Base-by-base conservation (phyloP, 2,329 filamentous ascomycete species). In the Thelonectria rubi region DNA sequence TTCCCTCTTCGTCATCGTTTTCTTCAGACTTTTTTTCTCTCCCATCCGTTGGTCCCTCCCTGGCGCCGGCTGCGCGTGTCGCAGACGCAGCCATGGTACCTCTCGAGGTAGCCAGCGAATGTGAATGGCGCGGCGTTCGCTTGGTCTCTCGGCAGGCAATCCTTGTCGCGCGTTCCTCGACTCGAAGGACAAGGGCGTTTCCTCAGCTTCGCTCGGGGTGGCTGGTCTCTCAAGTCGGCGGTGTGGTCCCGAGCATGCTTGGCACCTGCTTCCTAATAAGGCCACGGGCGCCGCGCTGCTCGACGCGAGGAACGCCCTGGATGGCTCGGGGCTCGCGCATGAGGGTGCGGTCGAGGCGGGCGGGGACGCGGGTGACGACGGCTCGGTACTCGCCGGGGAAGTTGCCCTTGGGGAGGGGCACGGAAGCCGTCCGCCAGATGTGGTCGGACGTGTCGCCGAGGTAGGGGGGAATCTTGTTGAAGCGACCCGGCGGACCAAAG, bases 241-340 rank as follows among this genome's bases (percentile, higher is more conserved):
- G 78, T 6, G 78, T 78, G 5, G 77, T 77, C 39, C 80, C 80
- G 43, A 81, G 67, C 79, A 81, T 81, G 64, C 78, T 81, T 18
- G 80, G 78, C 21, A 88, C 85, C 69, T 87, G 85, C 72, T 88
- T 88, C 65, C 85, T 76, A 55, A 84, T 71, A 50, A 88, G 76
- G 26, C 82, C 82, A 40, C 80, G 79, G 8, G 78, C 78, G 32
- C 82, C 76, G n/a, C 81, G 80, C 58, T 82, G 81, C 60, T 86
- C 84, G 17, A 84, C 82, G 34, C 86, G 80, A 21, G 93, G 93
- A n/a, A 93, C 88, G 37, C 94, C 94, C 75, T 97, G 93, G 40
- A 97, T 94, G 64, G 92, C 88, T 60, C 94, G 86, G 30, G 94
- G 94, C 77, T 97, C 94, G 75, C 93, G 92, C 93, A 98, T 97